phyloP scores from a whole-genome alignment of 768 basidiomycete genomes.

The Phlebiopsis flavidoalba region DNA sequence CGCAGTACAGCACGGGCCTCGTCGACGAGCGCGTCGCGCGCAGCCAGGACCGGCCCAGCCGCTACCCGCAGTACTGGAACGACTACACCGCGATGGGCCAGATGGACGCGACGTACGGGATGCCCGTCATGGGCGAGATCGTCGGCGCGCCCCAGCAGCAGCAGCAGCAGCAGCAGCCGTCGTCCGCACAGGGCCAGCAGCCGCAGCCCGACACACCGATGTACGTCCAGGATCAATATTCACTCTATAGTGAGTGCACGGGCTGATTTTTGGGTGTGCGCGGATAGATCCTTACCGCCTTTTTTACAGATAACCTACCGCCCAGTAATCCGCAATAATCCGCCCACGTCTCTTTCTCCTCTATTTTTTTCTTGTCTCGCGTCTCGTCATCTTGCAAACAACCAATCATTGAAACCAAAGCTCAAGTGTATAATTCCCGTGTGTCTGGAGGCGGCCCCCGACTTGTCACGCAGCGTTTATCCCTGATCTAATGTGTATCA shows the following conservation, averaged over 20 bases:
- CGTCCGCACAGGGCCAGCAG: conserved; percentile 6
- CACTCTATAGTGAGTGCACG: conserved; percentile 22
- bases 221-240: conserved; percentile 24
- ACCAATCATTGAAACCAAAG: background rate
- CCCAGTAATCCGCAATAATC: conserved; percentile 7
- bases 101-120: conserved; percentile 26
- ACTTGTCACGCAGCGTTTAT: conserved; percentile 1
- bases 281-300: conserved; percentile 3
- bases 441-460: background rate
- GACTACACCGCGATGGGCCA: conserved; percentile 29
- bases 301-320: conserved; percentile 13
- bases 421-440: background rate
- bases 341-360: background rate
- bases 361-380: background rate
- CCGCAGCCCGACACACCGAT: conserved; percentile 16
- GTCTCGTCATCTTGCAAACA: background rate
- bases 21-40: conserved; percentile 40
- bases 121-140: conserved; percentile 22
- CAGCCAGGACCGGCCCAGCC: conserved; percentile 17
- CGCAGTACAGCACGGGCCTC: conserved; percentile 70
- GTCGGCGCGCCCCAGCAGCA: conserved; percentile 10
- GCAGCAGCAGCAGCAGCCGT: background rate
- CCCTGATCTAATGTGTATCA: background rate
- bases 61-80: conserved; percentile 32
- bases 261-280: background rate